Evolutionary conservation across 176 grass and related monocot genomes (phyloP), one percentile per base, ranked within the genome.

Genomic region (Triticum monococcum): DNA sequence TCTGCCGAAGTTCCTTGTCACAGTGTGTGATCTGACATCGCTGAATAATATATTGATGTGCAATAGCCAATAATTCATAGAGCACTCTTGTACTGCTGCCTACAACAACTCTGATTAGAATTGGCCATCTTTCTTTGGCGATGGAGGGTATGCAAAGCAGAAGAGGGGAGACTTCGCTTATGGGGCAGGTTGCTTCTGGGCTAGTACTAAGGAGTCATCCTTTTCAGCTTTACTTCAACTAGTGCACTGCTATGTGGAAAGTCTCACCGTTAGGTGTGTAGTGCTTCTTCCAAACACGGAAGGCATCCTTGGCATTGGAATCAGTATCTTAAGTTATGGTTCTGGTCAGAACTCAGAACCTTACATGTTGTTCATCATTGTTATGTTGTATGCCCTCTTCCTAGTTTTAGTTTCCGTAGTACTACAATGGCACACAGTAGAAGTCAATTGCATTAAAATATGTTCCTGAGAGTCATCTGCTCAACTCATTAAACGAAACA

Each of bases 211-310:
- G 61, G 78, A 78, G 25, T 57, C 90, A 82, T 85, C 64, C 78
- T 85, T 91, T 85, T 78, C 78, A 59, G 26, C 77, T 81, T 91
- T 85, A 81, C 86, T 88, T 78, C 83, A 64, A 31, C 62, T 85
- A 81, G 63, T 54, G 68, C 63, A 70, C 64, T 77, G 38, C 24
- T 78, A 22, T 17, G 32, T 64, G 40, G 50, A 63, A 86, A 77
- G 62, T 43, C 46, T 75, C 22, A 22, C 62, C 6, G 38, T 68
- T 78, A 50, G 56, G 72, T 75, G 24, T 70, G 6, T 50, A 45
- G 54, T 74, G 43, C 16, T 65, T 88, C 26, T 25, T 64, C 40
- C 3, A n/a, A 22, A 33, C 37, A 17, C 8, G 70, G 77, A 82
- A 57, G 9, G 56, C 52, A 81, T 59, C 31, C 75, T 17, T 64